phyloP scores from a whole-genome alignment of 345 rosid species.

The Passiflora organensis region DNA sequence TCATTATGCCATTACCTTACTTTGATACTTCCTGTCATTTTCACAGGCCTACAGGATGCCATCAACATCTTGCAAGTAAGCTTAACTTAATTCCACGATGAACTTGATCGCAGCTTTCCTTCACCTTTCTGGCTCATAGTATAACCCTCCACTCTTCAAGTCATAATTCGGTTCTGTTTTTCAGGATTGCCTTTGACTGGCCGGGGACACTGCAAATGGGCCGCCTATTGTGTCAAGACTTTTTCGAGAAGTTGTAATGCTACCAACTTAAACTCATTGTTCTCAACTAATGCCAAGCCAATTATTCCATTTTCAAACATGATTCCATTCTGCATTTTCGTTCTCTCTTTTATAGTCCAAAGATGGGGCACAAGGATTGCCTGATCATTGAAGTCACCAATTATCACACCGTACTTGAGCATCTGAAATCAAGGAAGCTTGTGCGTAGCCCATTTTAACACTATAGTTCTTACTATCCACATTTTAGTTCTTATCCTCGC shows the following conservation, averaged over 20 bases:
- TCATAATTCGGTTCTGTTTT: background rate
- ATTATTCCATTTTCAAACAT: background rate
- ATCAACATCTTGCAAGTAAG: background rate
- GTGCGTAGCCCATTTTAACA: background rate
- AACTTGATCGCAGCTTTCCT: background rate
- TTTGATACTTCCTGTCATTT: background rate
- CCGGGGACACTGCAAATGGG: background rate
- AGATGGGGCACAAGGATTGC: background rate
- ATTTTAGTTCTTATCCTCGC: no score
- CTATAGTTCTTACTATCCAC: background rate
- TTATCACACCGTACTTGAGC: background rate
- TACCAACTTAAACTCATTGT: background rate
- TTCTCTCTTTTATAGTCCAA: background rate
- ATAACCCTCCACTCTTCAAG: no score
- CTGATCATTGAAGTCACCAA: background rate
- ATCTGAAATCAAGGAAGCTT: constrained; percentile 6
- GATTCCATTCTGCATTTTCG: background rate
- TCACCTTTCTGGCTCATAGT: background rate
- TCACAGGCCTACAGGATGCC: background rate
- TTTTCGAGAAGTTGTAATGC: background rate
- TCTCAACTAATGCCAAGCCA: background rate
- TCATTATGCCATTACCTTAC: background rate
- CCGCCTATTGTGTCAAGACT: constrained; percentile 1
- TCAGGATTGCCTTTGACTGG: constrained; percentile 1
- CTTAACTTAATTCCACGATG: background rate